phyloP scores from a whole-genome alignment of 176 grass and related monocot genomes.

The Zea luxurians region DNA sequence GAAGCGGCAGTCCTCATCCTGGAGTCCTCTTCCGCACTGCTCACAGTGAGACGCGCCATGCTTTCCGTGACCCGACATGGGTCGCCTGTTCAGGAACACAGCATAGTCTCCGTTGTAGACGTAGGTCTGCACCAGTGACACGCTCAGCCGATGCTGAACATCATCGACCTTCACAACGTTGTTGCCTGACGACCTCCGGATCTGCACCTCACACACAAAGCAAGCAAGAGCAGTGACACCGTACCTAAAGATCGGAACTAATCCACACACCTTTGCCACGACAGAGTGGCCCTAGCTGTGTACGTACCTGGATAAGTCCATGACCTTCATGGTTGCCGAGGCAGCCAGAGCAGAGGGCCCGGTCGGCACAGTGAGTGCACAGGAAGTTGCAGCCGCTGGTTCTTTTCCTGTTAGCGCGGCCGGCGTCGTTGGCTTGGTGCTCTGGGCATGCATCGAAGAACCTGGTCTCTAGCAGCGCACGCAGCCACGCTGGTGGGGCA shows the following conservation, averaged over 20 bases:
- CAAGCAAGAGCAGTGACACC: too few relatives aligned
- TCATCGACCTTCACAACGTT: neutral
- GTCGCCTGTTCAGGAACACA: conserved; percentile 32
- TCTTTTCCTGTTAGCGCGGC: neutral
- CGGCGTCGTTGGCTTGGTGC: neutral
- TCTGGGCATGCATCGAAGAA: conserved; percentile 33
- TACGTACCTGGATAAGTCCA: conserved; percentile 37
- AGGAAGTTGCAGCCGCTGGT: neutral
- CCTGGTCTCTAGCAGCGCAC: neutral
- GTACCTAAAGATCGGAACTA: neutral
- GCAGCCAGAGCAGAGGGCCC: neutral
- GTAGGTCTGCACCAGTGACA: conserved; percentile 29
- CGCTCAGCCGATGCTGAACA: neutral
- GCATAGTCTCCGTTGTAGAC: neutral
- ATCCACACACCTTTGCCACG: neutral
- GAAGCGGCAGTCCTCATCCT: conserved; percentile 42
- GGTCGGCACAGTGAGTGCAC: neutral
- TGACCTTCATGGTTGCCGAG: conserved; percentile 7
- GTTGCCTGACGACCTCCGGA: neutral
- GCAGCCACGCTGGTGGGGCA: conserved; percentile 30
- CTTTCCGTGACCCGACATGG: neutral
- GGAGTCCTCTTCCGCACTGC: conserved; percentile 21
- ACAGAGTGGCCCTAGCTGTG: neutral
- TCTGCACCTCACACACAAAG: neutral
- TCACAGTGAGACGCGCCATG: neutral